These are phyloP conservation scores for Rhodotorula sp. DNA, from an alignment of 1,284 basidiomycete species.

Conservation along the genomic window DNA sequence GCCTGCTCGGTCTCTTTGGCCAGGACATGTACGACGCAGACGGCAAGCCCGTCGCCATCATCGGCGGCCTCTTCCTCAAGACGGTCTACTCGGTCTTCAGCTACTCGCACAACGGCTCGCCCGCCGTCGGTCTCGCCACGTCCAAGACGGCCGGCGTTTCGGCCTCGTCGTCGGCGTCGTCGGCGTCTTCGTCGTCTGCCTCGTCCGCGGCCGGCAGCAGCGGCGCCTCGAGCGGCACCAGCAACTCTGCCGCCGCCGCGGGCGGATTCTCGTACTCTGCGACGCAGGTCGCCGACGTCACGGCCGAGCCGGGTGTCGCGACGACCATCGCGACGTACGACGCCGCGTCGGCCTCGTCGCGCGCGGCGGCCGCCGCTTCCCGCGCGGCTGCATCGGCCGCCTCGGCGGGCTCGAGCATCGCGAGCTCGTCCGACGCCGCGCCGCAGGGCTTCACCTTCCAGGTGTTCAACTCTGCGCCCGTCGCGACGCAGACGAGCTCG, in stretches of 20 bases:
- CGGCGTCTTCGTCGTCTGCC: neutral
- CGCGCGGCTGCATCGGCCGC: neutral
- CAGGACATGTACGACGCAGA: constrained; percentile 41
- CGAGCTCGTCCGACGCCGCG: constrained; percentile 1
- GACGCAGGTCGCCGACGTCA: constrained; percentile 18
- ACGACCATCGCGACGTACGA: constrained; percentile 9
- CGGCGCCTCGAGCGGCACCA: neutral
- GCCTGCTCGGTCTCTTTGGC: constrained; percentile 43
- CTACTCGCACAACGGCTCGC: constrained; percentile 39
- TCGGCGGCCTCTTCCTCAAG: constrained; percentile 43
- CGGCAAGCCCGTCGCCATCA: constrained; percentile 43
- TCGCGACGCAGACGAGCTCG: constrained; percentile 2
- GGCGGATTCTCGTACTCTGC: constrained; percentile 16
- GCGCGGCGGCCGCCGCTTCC: neutral
- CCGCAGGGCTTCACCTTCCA: constrained; percentile 35
- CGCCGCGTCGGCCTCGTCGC: neutral
- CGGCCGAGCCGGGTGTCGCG: constrained; percentile 7
- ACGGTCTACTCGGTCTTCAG: constrained; percentile 37
- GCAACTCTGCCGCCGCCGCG: neutral
- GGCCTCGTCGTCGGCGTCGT: neutral
- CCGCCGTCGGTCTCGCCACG: constrained; percentile 39
- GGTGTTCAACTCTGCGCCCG: constrained; percentile 26
- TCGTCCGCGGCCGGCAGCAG: constrained; percentile 10
- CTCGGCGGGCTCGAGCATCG: neutral
- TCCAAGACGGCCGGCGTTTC: constrained; percentile 28